Percentiles rank a stretch among this genome's conserved stretches.
phyloP scores from a whole-genome alignment of 495 filamentous ascomycete genomes.

The Pseudomonodictys pantanalensis region DNA sequence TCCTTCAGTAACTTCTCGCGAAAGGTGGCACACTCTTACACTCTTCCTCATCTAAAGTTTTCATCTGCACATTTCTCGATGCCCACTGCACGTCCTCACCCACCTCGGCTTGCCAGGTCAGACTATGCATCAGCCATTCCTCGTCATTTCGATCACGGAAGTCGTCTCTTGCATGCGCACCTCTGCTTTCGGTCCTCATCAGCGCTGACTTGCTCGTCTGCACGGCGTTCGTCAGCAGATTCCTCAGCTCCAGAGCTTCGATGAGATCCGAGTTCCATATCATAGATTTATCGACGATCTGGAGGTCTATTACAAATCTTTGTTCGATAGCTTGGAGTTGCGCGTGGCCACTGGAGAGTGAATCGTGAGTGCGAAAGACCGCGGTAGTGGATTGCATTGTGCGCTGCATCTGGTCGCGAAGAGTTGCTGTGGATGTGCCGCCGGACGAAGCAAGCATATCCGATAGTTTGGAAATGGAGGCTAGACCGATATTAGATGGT shows the following conservation, averaged over 20 bases:
- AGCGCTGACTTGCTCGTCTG: constrained; percentile 87
- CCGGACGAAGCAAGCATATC: constrained; percentile 75
- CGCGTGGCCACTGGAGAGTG: constrained; percentile 76
- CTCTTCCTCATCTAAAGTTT: constrained; percentile 31
- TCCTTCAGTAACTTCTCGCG: constrained; percentile 19
- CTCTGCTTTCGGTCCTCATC: constrained; percentile 90
- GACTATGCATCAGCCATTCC: constrained; percentile 98
- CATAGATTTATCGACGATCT: constrained; percentile 65
- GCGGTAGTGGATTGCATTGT: constrained; percentile 95
- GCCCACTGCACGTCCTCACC: constrained; percentile 26
- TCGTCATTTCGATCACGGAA: constrained; percentile 88
- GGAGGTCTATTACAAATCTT: constrained; percentile 52
- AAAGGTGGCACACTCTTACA: constrained; percentile 22
- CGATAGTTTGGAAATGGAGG: constrained; percentile 82
- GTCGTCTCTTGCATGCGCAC: constrained; percentile 93
- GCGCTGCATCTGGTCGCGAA: constrained; percentile 92
- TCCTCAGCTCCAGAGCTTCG: constrained; percentile 91
- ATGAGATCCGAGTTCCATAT: constrained; percentile 99
- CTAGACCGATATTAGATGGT: constrained; percentile 76
- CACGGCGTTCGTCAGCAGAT: constrained; percentile 90
- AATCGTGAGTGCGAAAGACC: constrained; percentile 95
- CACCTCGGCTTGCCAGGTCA: constrained; percentile 82
- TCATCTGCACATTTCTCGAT: constrained; percentile 23
- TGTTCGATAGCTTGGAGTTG: constrained; percentile 76
- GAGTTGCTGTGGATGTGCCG: constrained; percentile 76